Evolutionary conservation across 495 filamentous ascomycete species (phyloP), one percentile per base, ranked within the genome.

Genomic region (Aspergillus cristatus): DNA sequence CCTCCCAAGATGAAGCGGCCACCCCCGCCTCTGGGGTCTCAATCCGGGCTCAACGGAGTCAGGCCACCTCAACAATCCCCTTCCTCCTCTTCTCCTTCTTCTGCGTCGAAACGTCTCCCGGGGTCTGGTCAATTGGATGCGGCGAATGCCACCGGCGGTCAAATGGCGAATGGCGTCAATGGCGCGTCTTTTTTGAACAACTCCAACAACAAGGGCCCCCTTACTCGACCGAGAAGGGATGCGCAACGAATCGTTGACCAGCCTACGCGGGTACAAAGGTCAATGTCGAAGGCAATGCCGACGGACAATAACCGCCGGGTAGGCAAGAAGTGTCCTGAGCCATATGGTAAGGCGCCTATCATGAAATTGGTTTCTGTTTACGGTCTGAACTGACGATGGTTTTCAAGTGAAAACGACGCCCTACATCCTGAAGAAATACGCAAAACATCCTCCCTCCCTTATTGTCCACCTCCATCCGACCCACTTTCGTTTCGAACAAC

Each of bases 401-500:
- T 35, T 42, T 37, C 28, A 35, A 84, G 79, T 85, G 20, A 74
- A 79, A 54, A 82, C 77, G 18, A 75, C 78, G 15, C 55, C 69
- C 3, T 82, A 94, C 50, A 86, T 98, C 32, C 73, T 98, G 2
- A 77, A 74, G 49, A 95, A 90, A 64, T 93, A 79, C 57, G 62
- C 70, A 3, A 88, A 81, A 47, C 66, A 65, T 7, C 75, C 75
- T 10, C 90, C 93, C 0, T 95, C 87, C 8, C 65, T 97, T 7
- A 77, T 88, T 29, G 61, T 99, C 25, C 88, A 97, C 60, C 64
- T 99, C 1, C 79, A 95, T 53, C 74, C 78, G 3, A 82, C 71
- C 3, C 77, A 94, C 61, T 96, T 94, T 54, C 82, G 86, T 34
- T 94, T 99, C 58, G 91, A 97, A 46, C 78, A 87, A 42, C 89